Evolutionary conservation across 257 asterid species (phyloP).

Genomic region (Agastache rugosa): DNA sequence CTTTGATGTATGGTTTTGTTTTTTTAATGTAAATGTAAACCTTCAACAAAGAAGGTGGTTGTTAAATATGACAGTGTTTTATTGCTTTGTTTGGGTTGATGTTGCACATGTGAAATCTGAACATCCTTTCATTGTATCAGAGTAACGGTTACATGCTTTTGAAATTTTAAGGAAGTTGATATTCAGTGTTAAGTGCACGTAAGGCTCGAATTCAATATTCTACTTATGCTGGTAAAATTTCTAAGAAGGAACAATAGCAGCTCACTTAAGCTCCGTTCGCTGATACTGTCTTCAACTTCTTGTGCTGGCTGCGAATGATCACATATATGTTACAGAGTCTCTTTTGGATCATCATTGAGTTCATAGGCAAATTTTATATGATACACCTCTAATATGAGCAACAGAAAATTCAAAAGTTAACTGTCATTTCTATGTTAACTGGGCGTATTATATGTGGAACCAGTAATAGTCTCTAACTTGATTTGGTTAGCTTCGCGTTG

Average conservation of each 20-base stretch:
- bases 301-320: too few species aligned
- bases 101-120: conserved; percentile 2
- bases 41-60: background rate
- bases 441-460: background rate
- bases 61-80: background rate
- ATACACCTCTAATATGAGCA: background rate
- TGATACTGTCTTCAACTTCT: too few species aligned
- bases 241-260: background rate
- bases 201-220: background rate
- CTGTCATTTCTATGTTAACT: background rate
- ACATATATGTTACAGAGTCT: background rate
- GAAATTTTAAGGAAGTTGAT: background rate
- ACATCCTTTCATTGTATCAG: background rate
- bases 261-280: background rate
- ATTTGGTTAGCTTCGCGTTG: background rate
- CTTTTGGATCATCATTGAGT: background rate
- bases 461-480: background rate
- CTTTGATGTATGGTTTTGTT: background rate
- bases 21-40: conserved; percentile 10
- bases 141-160: background rate
- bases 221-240: background rate
- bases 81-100: background rate
- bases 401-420: background rate
- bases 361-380: background rate
- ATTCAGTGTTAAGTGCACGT: background rate